These are phyloP conservation scores for Kazachstania martiniae DNA, from an alignment of 805 yeast species.

Conservation along the genomic window DNA sequence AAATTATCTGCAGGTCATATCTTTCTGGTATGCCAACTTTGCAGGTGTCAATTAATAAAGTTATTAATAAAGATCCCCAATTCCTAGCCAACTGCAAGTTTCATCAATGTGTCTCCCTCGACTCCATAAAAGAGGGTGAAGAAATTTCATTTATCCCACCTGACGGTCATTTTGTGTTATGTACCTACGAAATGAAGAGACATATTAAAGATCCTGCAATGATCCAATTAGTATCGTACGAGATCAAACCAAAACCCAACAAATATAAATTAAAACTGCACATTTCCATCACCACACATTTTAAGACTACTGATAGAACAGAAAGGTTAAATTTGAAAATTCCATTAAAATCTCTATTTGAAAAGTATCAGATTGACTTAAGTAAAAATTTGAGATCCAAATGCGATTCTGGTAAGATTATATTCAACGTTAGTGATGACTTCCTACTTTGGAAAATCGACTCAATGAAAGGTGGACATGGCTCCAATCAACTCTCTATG, in stretches of 20 bases:
- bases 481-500: conserved; percentile 42
- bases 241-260: conserved; percentile 17
- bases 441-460: conserved; percentile 65
- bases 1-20: conserved; percentile 60
- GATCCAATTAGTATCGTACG: conserved; percentile 19
- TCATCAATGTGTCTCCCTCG: conserved; percentile 79
- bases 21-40: conserved; percentile 86
- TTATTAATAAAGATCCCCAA: conserved; percentile 32
- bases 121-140: conserved; percentile 42
- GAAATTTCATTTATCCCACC: conserved; percentile 78
- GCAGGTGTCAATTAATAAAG: conserved; percentile 65
- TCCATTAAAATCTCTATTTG: conserved; percentile 24
- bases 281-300: conserved; percentile 22
- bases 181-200: conserved; percentile 28
- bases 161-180: conserved; percentile 69
- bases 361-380: conserved; percentile 33
- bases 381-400: conserved; percentile 52
- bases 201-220: conserved; percentile 31
- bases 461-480: conserved; percentile 42
- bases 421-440: conserved; percentile 59
- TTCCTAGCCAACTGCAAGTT: conserved; percentile 61
- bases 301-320: conserved; percentile 27
- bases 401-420: conserved; percentile 60
- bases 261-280: conserved; percentile 18
- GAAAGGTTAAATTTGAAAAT: conserved; percentile 24